Evolutionary conservation across 768 basidiomycete genomes (phyloP).

Genomic region (Chalciporus pseudorubinellus): DNA sequence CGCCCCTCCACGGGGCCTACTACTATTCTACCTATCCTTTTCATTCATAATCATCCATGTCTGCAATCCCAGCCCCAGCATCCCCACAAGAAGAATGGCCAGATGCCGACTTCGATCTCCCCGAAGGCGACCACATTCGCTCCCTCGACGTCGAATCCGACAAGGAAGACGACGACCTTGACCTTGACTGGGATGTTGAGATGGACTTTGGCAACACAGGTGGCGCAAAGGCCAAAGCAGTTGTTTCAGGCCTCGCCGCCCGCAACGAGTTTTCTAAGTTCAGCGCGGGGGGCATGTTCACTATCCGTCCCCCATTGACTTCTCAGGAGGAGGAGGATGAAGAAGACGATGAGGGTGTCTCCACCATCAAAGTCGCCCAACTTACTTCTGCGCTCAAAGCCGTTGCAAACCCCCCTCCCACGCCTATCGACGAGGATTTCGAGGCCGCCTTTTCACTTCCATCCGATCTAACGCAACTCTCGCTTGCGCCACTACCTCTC

Average conservation of each 20-base stretch:
- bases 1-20: constrained; percentile 22
- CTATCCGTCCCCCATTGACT: constrained; percentile 63
- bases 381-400: constrained; percentile 39
- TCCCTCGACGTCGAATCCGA: constrained; percentile 56
- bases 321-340: constrained; percentile 51
- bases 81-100: constrained; percentile 76
- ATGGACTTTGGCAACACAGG: constrained; percentile 64
- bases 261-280: constrained; percentile 40
- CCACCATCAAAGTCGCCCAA: constrained; percentile 74
- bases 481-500: constrained; percentile 74
- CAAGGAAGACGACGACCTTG: constrained; percentile 58
- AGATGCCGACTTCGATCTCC: constrained; percentile 84
- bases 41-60: constrained; percentile 42
- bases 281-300: constrained; percentile 33
- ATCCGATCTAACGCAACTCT: constrained; percentile 75
- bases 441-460: constrained; percentile 83
- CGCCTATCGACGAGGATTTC: constrained; percentile 65
- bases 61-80: constrained; percentile 57
- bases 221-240: constrained; percentile 44
- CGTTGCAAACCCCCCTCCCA: constrained; percentile 33
- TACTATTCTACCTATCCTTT: constrained; percentile 18
- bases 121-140: constrained; percentile 69
- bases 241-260: constrained; percentile 38
- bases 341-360: constrained; percentile 78
- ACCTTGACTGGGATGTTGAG: constrained; percentile 80